A percentile compares a stretch with the other conserved stretches of the same genome.
phyloP scores from a whole-genome alignment of 306 rosid species.

The Rosa chinensis region DNA sequence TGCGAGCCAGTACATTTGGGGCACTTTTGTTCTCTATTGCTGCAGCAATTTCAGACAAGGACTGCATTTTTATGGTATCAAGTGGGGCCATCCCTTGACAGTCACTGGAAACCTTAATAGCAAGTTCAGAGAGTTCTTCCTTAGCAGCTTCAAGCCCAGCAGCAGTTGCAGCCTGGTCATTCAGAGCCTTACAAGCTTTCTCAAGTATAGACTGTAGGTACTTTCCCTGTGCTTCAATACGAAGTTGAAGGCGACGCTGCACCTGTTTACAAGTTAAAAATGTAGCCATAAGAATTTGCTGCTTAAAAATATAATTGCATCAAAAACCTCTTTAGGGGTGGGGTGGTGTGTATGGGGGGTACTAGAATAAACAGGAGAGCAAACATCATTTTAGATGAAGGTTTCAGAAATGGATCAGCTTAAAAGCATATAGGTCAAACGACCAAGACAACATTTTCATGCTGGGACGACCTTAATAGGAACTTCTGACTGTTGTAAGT shows the following conservation, averaged over 20 bases:
- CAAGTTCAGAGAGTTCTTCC: conserved; percentile 56
- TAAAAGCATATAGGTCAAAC: not conserved
- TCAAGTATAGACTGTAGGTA: conserved; percentile 63
- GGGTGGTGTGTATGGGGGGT: too few species aligned
- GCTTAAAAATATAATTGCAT: not conserved
- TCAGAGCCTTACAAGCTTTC: conserved; percentile 51
- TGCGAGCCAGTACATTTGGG: conserved; percentile 27
- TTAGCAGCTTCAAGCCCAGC: conserved; percentile 51
- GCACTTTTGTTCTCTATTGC: conserved; percentile 32
- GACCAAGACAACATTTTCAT: not conserved
- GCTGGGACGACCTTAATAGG: not conserved
- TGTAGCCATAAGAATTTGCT: conserved; percentile 8
- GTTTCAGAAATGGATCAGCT: conserved; percentile 6
- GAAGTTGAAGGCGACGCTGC: conserved; percentile 60
- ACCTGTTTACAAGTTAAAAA: conserved; percentile 33
- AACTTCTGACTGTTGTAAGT: not conserved
- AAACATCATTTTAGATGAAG: not conserved
- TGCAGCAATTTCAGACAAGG: conserved; percentile 40
- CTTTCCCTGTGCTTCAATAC: conserved; percentile 61
- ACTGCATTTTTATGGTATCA: conserved; percentile 31
- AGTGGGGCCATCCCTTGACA: conserved; percentile 36
- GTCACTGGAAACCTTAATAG: conserved; percentile 42
- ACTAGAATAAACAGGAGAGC: not conserved
- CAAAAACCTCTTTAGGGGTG: not conserved
- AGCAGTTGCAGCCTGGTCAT: conserved; percentile 41